These are phyloP conservation scores for Penicillium macrosclerotiorum DNA, from an alignment of 495 filamentous ascomycete species.

Conservation along the genomic window DNA sequence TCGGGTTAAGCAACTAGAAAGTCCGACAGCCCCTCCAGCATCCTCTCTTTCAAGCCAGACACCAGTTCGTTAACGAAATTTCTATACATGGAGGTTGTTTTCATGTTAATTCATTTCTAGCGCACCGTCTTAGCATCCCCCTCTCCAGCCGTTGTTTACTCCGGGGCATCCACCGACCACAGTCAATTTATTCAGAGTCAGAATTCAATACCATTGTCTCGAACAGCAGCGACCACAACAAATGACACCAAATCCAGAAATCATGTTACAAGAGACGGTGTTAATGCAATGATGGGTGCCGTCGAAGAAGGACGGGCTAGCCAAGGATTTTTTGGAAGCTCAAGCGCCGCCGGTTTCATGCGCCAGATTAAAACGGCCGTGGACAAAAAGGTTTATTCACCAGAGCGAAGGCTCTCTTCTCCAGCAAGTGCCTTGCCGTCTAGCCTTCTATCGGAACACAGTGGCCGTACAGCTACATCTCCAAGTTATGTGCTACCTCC, in stretches of 20 bases:
- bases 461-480: constrained; percentile 5
- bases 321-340: constrained; percentile 39
- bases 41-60: constrained; percentile 7
- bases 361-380: constrained; percentile 38
- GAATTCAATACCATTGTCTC: too few species aligned
- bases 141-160: not conserved
- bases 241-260: not conserved
- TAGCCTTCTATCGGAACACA: constrained; percentile 14
- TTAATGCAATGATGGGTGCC: constrained; percentile 42
- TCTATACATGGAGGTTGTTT: too few species aligned
- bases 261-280: constrained; percentile 16
- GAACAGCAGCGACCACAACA: too few species aligned
- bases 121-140: constrained; percentile 1
- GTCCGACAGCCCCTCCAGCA: constrained; percentile 3
- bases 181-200: not conserved
- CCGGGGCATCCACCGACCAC: not conserved
- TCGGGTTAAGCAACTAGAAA: constrained; percentile 32
- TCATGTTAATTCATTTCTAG: not conserved
- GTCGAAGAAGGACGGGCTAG: constrained; percentile 34
- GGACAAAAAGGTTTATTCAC: constrained; percentile 28
- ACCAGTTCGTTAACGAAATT: constrained; percentile 15
- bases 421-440: constrained; percentile 11
- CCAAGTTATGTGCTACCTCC: constrained; percentile 37
- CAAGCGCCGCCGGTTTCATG: constrained; percentile 38
- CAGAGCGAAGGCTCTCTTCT: constrained; percentile 14